phyloP scores from a whole-genome alignment of 257 asterid genomes.

The Capsicum chinense region DNA sequence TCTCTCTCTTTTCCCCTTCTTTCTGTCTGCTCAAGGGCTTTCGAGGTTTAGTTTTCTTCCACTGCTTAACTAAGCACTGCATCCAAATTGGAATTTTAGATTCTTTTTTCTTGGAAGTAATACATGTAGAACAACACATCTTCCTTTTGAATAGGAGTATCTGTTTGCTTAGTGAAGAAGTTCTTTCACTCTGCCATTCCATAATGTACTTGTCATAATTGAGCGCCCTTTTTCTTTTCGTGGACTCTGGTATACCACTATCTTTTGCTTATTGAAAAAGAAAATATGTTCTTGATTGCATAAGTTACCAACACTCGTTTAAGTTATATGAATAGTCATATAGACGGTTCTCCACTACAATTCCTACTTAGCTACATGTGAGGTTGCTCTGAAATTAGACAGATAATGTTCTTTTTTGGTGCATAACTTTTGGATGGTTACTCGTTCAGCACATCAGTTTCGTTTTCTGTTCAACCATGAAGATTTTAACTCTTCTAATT shows the following conservation, averaged over 20 bases:
- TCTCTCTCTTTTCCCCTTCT: neutral
- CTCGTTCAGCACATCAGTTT: neutral
- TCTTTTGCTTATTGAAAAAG: neutral
- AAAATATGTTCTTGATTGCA: neutral
- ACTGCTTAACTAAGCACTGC: neutral
- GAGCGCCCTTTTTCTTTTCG: neutral
- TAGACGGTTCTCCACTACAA: neutral
- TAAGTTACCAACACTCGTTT: neutral
- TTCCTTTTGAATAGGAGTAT: neutral
- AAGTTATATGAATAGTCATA: neutral
- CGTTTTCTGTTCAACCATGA: neutral
- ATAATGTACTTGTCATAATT: neutral
- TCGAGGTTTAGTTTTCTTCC: slow-evolving; percentile 4
- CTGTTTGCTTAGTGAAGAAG: neutral
- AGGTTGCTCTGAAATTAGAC: neutral
- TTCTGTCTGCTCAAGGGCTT: slow-evolving; percentile 16
- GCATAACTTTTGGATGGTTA: neutral
- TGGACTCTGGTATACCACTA: neutral
- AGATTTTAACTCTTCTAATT: neutral
- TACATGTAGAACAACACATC: slow-evolving; percentile 2
- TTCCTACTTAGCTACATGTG: neutral
- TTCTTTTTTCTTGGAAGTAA: neutral
- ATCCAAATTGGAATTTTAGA: neutral
- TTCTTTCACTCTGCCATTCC: neutral
- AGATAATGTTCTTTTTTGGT: neutral